Evolutionary conservation across 2,329 filamentous ascomycete genomes (phyloP).

Genomic region (Ophiostoma angusticollis): DNA sequence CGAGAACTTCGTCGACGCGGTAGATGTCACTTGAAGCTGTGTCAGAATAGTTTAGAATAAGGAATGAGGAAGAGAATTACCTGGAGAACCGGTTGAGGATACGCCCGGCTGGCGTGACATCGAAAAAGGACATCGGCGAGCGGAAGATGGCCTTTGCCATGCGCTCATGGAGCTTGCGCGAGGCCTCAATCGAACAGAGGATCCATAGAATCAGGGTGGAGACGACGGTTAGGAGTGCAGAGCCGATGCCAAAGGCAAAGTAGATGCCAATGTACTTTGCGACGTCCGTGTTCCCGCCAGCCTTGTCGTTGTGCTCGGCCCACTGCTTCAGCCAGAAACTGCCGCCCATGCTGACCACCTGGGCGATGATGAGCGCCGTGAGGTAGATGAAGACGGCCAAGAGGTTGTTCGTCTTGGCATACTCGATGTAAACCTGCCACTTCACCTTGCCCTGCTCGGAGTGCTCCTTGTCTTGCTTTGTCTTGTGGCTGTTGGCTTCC

Average conservation of each 20-base stretch:
- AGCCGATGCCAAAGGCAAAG: conserved; percentile 84
- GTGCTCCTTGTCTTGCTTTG: conserved; percentile 76
- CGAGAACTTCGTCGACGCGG: conserved; percentile 80
- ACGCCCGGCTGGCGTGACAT: conserved; percentile 89
- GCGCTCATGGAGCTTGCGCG: conserved; percentile 86
- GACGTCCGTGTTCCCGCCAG: conserved; percentile 58
- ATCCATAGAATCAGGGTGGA: conserved; percentile 97
- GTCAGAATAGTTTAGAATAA: too few species aligned
- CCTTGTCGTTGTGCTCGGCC: conserved; percentile 64
- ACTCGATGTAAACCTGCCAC: conserved; percentile 89
- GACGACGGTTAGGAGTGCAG: conserved; percentile 69
- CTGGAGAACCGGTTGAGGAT: conserved; percentile 95
- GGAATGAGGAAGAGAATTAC: too few species aligned
- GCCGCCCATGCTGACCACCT: conserved; percentile 70
- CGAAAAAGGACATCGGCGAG: conserved; percentile 97
- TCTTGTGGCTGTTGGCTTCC: conserved; percentile 61
- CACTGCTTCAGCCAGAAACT: conserved; percentile 91
- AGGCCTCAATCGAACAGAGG: conserved; percentile 98
- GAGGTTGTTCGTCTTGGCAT: conserved; percentile 88
- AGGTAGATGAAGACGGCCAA: conserved; percentile 73
- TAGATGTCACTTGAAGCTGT: conserved; percentile 73
- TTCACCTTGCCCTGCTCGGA: conserved; percentile 95
- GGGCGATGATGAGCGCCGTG: conserved; percentile 61
- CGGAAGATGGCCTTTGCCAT: conserved; percentile 98
- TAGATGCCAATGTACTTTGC: conserved; percentile 92